Conservation (phyloP, 345 rosid genomes). For the Eucalyptus lansdowneana region DNA sequence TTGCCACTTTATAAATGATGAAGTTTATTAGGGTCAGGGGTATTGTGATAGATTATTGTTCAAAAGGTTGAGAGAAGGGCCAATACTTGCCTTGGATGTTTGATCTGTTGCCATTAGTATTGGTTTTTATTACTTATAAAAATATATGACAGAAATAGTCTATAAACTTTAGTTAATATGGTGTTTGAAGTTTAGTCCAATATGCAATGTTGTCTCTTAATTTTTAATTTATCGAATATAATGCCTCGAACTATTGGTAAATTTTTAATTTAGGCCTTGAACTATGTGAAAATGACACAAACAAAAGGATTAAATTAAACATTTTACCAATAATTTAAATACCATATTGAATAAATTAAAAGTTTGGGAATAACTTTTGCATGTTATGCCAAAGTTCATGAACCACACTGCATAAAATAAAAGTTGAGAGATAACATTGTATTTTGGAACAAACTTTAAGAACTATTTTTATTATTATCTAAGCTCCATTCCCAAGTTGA, state of each 20-base stretch:
- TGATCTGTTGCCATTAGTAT: background rate
- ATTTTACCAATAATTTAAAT: background rate
- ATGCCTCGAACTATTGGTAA: background rate
- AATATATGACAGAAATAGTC: background rate
- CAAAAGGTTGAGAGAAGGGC: background rate
- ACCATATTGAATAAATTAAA: background rate
- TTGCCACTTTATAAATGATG: background rate
- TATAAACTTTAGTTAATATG: too few relatives aligned
- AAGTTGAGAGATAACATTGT: background rate
- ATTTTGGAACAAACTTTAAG: background rate
- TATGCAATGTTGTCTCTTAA: background rate
- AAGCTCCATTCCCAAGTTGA: background rate
- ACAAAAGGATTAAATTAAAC: background rate
- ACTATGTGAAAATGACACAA: background rate
- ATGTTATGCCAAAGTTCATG: background rate
- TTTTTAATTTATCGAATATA: background rate
- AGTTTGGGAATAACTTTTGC: fast-evolving
- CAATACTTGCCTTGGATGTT: too few relatives aligned
- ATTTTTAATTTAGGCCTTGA: background rate
- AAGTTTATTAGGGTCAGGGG: too few relatives aligned
- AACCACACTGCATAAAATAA: fast-evolving
- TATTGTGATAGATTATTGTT: too few relatives aligned
- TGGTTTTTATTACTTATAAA: background rate
- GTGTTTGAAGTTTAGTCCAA: background rate
- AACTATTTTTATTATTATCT: background rate